These are phyloP conservation scores for Quercus alba DNA, from an alignment of 306 rosid genomes.

Conservation along the genomic window DNA sequence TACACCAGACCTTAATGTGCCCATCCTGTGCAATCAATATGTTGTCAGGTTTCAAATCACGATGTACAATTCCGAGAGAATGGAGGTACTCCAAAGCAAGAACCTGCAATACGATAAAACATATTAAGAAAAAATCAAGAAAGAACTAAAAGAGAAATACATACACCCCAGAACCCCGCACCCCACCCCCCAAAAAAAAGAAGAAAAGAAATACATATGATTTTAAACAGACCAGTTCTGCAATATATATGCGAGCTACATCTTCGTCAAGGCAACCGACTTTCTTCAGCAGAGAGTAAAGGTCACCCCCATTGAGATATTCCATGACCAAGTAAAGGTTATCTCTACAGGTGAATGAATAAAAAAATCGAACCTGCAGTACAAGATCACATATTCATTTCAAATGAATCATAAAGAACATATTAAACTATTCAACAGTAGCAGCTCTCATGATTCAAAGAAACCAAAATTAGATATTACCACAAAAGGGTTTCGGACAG, in stretches of 20 bases:
- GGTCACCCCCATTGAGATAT: constrained; percentile 8
- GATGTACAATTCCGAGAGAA: constrained; percentile 7
- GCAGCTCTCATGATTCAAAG: not conserved
- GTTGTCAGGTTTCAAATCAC: constrained; percentile 10
- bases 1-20: constrained; percentile 5
- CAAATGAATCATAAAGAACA: not conserved
- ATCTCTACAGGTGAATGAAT: constrained; percentile 8
- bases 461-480: not conserved
- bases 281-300: not conserved
- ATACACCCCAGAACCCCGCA: not conserved
- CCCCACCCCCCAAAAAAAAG: not conserved
- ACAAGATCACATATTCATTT: not conserved
- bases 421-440: not conserved
- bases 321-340: constrained; percentile 6
- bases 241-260: constrained; percentile 1
- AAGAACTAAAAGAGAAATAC: not conserved
- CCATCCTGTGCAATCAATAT: constrained; percentile 9
- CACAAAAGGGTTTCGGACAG: constrained; percentile 12
- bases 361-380: constrained; percentile 7
- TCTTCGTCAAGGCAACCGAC: not conserved
- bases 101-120: not conserved
- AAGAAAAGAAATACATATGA: not conserved
- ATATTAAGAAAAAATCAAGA: not conserved
- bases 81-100: constrained; percentile 14
- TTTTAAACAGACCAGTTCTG: not conserved